Evolutionary conservation across 768 basidiomycete species (phyloP), one percentile per base, ranked within the genome.

Genomic region (Hypsizygus marmoreus): DNA sequence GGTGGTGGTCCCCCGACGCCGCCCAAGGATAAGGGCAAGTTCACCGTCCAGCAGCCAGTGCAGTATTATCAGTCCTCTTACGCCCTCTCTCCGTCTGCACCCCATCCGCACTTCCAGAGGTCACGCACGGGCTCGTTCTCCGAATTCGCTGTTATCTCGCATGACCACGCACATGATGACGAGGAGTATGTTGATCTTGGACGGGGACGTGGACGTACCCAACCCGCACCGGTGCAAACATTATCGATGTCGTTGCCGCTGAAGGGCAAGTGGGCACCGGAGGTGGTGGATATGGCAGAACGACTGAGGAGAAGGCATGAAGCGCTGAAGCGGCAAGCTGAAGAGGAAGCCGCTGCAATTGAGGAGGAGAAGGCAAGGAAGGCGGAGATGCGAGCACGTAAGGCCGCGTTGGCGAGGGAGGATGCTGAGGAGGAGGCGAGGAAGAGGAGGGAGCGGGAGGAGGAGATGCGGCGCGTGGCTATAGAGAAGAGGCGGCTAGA

Each of bases 301-400:
- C 55, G 70, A 31, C 60, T 65, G 23, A 56, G 61, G 11, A 54
- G 59, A 43, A 49, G 70, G 43, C 55, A 59, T 40, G 69, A 69
- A 41, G 56, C 63, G 30, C 55, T 66, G 42, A 37, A 31, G 39
- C 65, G 60, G 47, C 61, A 62, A 40, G 33, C 49, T 34, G 55
- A 60, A n/a, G 73, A 78, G 50, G 54, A 60, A 22, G 78, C 80
- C 40, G 65, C 70, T 29, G 74, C 73, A 4, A 23, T 69, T 25
- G 61, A 57, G 45, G 74, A 76, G 50, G 82, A 84, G 53, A 66
- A 58, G 26, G 63, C 68, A 49, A 62, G 70, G 40, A 74, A 76
- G 50, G 65, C 66, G 1, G 61, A 58, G 16, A 57, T 70, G n/a
- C 73, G 64, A 49, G 50, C 51, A 14, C 66, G 69, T 57, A 80